Evolutionary conservation across 176 grass and related monocot genomes (phyloP).

Genomic region (Leersia perrieri): DNA sequence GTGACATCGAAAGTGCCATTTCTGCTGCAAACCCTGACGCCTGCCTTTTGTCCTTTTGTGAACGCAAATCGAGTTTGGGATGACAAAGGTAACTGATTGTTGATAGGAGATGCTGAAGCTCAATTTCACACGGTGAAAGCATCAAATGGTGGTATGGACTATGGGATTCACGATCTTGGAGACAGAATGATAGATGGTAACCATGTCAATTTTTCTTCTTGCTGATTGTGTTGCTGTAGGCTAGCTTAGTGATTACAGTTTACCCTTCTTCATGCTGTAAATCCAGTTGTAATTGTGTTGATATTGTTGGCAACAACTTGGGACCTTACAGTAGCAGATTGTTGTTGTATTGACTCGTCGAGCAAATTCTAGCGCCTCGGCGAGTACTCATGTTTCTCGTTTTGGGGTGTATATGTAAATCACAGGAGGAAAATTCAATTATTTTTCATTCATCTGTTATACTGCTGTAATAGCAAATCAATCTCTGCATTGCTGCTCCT

Average conservation of each 20-base stretch:
- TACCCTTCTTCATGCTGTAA: slow-evolving; percentile 33
- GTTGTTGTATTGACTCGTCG: not conserved
- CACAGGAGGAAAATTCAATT: not conserved
- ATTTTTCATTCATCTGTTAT: not conserved
- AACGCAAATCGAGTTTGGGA: not conserved
- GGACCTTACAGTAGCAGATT: slow-evolving; percentile 7
- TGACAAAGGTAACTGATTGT: not conserved
- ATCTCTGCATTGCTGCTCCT: not conserved
- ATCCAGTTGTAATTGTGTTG: slow-evolving; percentile 28
- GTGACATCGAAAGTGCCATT: not conserved
- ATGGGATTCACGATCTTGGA: not conserved
- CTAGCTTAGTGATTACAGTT: slow-evolving; percentile 4
- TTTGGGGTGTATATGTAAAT: not conserved
- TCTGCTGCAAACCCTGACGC: slow-evolving; percentile 3
- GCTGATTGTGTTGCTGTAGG: not conserved
- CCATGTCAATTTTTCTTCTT: not conserved
- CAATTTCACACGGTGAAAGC: not conserved
- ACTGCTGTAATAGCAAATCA: not conserved
- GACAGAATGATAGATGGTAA: not conserved
- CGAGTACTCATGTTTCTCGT: not conserved
- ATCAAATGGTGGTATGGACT: not conserved
- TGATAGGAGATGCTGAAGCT: slow-evolving; percentile 7
- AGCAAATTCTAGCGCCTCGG: slow-evolving; percentile 9
- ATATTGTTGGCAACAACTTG: not conserved
- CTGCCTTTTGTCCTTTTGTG: not conserved